These are phyloP conservation scores for Lentinula guzmanii DNA, from an alignment of 768 basidiomycete genomes.

Conservation along the genomic window DNA sequence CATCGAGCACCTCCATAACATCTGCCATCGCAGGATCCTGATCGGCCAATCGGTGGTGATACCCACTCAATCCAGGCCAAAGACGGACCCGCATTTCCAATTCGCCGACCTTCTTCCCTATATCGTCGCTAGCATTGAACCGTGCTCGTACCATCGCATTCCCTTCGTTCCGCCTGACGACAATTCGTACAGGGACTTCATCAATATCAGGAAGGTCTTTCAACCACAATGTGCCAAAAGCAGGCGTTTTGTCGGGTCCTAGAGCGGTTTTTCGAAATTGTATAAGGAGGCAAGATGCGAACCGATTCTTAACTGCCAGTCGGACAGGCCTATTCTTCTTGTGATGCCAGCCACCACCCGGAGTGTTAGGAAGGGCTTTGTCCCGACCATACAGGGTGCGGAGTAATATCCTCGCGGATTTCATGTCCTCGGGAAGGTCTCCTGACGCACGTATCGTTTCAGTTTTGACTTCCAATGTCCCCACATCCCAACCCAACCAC, in stretches of 20 bases:
- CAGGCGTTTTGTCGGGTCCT: conserved; percentile 26
- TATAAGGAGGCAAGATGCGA: conserved; percentile 31
- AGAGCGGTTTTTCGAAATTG: conserved; percentile 27
- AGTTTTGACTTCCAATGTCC: conserved; percentile 50
- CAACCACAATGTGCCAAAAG: conserved; percentile 35
- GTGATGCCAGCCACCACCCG: conserved; percentile 23
- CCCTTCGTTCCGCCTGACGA: conserved; percentile 5
- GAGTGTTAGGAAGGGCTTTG: conserved; percentile 23
- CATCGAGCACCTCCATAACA: conserved; percentile 39
- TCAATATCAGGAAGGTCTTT: conserved; percentile 35
- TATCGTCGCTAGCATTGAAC: conserved; percentile 15
- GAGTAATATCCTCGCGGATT: conserved; percentile 33
- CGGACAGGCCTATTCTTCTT: conserved; percentile 24
- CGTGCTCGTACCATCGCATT: conserved; percentile 13
- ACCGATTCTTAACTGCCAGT: conserved; percentile 34
- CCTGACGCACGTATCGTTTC: conserved; percentile 22
- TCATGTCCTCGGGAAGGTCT: conserved; percentile 26
- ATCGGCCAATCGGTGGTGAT: conserved; percentile 29
- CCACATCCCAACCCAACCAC: conserved; percentile 56
- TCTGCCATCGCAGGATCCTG: conserved; percentile 28
- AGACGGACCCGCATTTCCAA: conserved; percentile 31
- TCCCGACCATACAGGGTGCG: conserved; percentile 30
- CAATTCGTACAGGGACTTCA: conserved; percentile 13
- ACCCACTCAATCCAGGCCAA: conserved; percentile 37
- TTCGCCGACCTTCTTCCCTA: conserved; percentile 20